A percentile compares a stretch with the other conserved stretches of the same genome.
Evolutionary conservation across 2,329 filamentous ascomycete species (phyloP).

Genomic region (Lecanicillium sp.): DNA sequence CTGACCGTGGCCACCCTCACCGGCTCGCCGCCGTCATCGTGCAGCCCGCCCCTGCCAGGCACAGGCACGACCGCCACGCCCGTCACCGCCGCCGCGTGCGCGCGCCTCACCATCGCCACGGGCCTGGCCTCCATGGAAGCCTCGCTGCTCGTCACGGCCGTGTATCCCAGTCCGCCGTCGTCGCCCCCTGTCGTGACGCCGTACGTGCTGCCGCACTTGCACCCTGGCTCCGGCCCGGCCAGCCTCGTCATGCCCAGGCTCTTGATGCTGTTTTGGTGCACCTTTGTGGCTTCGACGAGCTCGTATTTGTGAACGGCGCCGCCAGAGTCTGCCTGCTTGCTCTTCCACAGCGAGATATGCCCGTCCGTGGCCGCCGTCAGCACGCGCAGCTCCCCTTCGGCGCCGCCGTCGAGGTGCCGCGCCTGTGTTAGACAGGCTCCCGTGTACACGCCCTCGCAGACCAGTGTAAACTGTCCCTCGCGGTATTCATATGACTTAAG

Average conservation of each 20-base stretch:
- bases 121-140: constrained; percentile 16
- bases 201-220: constrained; percentile 17
- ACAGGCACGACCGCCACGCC: constrained; percentile 35
- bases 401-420: constrained; percentile 23
- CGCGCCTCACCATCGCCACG: constrained; percentile 34
- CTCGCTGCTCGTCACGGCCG: constrained; percentile 19
- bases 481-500: constrained; percentile 53
- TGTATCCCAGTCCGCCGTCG: constrained; percentile 70
- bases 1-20: constrained; percentile 37
- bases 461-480: constrained; percentile 34
- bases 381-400: constrained; percentile 27
- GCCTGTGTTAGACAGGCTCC: constrained; percentile 69
- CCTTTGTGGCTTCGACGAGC: constrained; percentile 26
- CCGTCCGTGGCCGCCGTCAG: constrained; percentile 79
- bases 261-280: constrained; percentile 83
- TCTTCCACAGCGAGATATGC: constrained; percentile 55
- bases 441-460: constrained; percentile 54
- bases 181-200: constrained; percentile 74
- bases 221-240: constrained; percentile 14
- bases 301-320: constrained; percentile 14
- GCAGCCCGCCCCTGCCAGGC: no score
- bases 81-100: constrained; percentile 68
- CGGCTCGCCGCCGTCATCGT: constrained; percentile 11
- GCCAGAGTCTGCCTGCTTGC: constrained; percentile 9
- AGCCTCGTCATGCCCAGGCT: constrained; percentile 36